Conservation (phyloP, 163 green algal species). For the Chlamydomonas reinhardtii region DNA sequence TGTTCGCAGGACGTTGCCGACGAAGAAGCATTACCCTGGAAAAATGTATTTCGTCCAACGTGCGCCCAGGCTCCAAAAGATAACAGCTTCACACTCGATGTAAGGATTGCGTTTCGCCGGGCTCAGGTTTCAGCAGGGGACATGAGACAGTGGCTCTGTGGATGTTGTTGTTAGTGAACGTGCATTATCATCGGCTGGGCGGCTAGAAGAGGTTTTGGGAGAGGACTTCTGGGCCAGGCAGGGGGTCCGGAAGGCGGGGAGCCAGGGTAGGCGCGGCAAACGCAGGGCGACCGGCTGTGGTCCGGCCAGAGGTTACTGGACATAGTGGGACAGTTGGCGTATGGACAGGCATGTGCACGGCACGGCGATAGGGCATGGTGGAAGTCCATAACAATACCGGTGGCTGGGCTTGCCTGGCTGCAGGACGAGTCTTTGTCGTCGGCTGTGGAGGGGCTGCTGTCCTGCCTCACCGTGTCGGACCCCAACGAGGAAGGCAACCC, state of each 20-base stretch:
- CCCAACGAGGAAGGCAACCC: slow-evolving; percentile 43
- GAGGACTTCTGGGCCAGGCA: neutral
- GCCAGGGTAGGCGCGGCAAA: too few species aligned
- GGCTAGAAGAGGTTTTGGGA: neutral
- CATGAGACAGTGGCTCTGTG: too few species aligned
- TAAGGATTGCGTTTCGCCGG: neutral
- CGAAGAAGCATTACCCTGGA: slow-evolving; percentile 31
- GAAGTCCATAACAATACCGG: too few species aligned
- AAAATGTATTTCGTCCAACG: slow-evolving; percentile 6
- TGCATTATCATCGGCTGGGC: too few species aligned
- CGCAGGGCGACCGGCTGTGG: too few species aligned
- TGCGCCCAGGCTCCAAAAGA: slow-evolving; percentile 22
- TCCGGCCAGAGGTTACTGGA: neutral
- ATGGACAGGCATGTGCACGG: neutral
- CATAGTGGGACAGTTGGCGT: neutral
- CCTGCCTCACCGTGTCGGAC: slow-evolving; percentile 46
- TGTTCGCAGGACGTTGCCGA: too few species aligned
- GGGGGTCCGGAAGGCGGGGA: too few species aligned
- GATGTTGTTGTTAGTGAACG: neutral
- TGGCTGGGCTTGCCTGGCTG: neutral
- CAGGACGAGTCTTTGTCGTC: slow-evolving; percentile 40
- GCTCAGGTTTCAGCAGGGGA: neutral
- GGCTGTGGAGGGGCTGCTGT: slow-evolving; percentile 27
- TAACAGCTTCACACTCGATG: slow-evolving; percentile 32
- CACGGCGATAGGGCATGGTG: neutral